Conservation (phyloP, 1,284 basidiomycete genomes). For the Phylloboletellus chloephorus region DNA sequence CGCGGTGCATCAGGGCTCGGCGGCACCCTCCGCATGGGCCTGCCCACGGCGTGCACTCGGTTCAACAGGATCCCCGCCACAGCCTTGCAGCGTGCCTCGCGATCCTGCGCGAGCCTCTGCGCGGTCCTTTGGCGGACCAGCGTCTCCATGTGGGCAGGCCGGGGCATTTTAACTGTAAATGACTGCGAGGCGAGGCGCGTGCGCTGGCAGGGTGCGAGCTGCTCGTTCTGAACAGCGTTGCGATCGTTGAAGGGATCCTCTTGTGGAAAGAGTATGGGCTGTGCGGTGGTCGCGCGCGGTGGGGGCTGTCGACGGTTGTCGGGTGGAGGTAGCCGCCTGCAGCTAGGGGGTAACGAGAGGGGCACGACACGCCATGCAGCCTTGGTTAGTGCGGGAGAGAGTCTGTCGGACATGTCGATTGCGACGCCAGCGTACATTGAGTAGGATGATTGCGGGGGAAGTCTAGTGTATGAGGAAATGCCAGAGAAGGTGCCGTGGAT, state of each 20-base stretch:
- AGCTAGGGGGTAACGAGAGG: conserved; percentile 19
- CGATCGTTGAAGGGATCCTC: conserved; percentile 27
- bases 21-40: conserved; percentile 36
- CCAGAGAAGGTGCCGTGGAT: conserved; percentile 31
- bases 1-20: conserved; percentile 22
- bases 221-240: conserved; percentile 13
- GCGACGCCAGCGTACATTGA: conserved; percentile 27
- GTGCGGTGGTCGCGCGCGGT: conserved; percentile 14
- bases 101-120: conserved; percentile 32
- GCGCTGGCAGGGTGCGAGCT: conserved; percentile 21
- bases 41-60: conserved; percentile 43
- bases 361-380: conserved; percentile 24
- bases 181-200: conserved; percentile 30
- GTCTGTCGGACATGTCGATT: conserved; percentile 23
- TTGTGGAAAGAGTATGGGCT: conserved; percentile 21
- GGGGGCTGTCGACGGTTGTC: conserved; percentile 15
- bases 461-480: conserved; percentile 19
- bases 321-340: conserved; percentile 25
- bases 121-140: conserved; percentile 31
- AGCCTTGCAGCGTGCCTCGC: conserved; percentile 39
- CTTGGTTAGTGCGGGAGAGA: conserved; percentile 22
- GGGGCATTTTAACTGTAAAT: conserved; percentile 25
- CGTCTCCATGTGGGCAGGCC: conserved; percentile 22
- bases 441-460: conserved; percentile 11
- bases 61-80: conserved; percentile 47